Conservation (phyloP, 2,329 filamentous ascomycete genomes). For the Colletotrichum musicola region DNA sequence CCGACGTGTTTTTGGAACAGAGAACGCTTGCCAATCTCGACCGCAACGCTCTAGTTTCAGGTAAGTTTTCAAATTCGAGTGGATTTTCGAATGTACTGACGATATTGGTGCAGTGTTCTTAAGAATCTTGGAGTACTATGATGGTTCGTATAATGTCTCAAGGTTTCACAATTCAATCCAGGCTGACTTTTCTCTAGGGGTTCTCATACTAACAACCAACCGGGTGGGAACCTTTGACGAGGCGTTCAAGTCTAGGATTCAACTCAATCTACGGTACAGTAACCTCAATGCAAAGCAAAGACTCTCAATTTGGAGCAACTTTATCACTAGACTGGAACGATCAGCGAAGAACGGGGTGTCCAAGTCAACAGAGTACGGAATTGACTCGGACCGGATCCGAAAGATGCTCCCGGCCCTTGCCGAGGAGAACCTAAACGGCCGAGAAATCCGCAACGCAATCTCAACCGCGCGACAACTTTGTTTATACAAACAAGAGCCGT, state of each 20-base stretch:
- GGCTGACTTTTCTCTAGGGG: conserved; percentile 39
- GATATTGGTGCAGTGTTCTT: conserved; percentile 47
- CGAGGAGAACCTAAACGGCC: background rate
- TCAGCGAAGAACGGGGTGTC: background rate
- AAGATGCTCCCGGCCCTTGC: background rate
- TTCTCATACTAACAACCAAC: conserved; percentile 52
- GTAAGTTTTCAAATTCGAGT: too few species aligned
- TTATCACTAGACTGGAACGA: background rate
- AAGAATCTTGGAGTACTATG: conserved; percentile 51
- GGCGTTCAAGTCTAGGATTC: conserved; percentile 52
- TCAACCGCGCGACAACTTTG: background rate
- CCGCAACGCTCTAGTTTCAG: too few species aligned
- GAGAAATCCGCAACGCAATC: conserved; percentile 7
- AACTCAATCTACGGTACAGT: conserved; percentile 50
- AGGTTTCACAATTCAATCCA: too few species aligned
- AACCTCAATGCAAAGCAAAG: conserved; percentile 34
- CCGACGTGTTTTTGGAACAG: too few species aligned
- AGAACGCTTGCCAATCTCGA: too few species aligned
- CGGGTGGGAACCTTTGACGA: conserved; percentile 52
- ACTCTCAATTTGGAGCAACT: conserved; percentile 33
- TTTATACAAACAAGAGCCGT: background rate
- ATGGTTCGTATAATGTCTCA: conserved; percentile 39
- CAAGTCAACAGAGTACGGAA: background rate
- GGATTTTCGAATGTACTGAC: background rate
- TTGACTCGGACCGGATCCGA: background rate